Evolutionary conservation across 2,329 filamentous ascomycete genomes (phyloP).

Genomic region (Lomentospora prolificans): DNA sequence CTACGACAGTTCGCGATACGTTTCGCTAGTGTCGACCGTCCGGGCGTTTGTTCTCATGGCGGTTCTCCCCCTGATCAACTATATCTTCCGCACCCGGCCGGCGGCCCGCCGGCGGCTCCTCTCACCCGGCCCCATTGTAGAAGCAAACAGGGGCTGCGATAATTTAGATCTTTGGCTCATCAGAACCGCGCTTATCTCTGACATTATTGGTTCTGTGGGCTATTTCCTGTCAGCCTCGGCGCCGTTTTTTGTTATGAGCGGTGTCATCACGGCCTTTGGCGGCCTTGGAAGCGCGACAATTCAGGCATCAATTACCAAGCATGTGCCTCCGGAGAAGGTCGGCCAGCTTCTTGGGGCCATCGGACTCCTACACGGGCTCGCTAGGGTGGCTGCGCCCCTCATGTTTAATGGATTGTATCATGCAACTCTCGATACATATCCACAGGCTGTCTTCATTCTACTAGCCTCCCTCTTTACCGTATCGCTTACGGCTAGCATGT

Average conservation of each 20-base stretch:
- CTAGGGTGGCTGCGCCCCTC: slow-evolving; percentile 68
- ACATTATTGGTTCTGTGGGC: slow-evolving; percentile 65
- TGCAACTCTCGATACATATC: slow-evolving; percentile 64
- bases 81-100: slow-evolving; percentile 52
- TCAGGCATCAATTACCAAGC: slow-evolving; percentile 79
- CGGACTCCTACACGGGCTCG: slow-evolving; percentile 74
- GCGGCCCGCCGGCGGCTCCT: slow-evolving; percentile 25
- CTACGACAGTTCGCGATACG: slow-evolving; percentile 68
- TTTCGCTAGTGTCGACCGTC: slow-evolving; percentile 67
- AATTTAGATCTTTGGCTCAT: slow-evolving; percentile 68
- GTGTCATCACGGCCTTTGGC: slow-evolving; percentile 65
- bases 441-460: slow-evolving; percentile 75
- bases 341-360: slow-evolving; percentile 84
- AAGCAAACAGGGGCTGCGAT: slow-evolving; percentile 62
- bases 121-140: slow-evolving; percentile 24
- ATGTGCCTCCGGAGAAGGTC: slow-evolving; percentile 71
- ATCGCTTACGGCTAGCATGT: slow-evolving; percentile 56
- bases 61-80: slow-evolving; percentile 67
- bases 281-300: slow-evolving; percentile 79
- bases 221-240: slow-evolving; percentile 58
- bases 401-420: slow-evolving; percentile 83
- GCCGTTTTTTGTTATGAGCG: slow-evolving; percentile 59
- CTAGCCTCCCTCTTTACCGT: slow-evolving; percentile 56
- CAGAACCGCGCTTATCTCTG: slow-evolving; percentile 63
- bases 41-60: slow-evolving; percentile 68